phyloP scores from a whole-genome alignment of 768 basidiomycete genomes.

The Symmetrospora coprosmae region DNA sequence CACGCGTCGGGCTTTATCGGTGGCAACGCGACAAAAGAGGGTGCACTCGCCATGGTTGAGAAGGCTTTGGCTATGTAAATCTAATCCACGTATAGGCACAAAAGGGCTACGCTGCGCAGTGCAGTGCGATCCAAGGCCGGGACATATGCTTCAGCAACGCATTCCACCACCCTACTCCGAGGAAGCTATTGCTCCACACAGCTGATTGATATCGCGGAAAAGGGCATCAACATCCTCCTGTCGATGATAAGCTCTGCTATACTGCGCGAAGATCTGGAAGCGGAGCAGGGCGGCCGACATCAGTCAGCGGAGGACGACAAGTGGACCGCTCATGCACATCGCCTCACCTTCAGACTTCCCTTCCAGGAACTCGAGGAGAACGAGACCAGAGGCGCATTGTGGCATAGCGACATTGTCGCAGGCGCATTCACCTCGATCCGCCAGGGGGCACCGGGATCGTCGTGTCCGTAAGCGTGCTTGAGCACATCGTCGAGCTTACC shows the following conservation, averaged over 20 bases:
- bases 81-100: too few relatives aligned
- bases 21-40: constrained; percentile 80
- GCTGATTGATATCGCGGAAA: too few relatives aligned
- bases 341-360: background rate
- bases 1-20: constrained; percentile 97
- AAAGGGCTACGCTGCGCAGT: too few relatives aligned
- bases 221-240: too few relatives aligned
- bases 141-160: too few relatives aligned
- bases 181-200: too few relatives aligned
- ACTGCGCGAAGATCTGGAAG: background rate
- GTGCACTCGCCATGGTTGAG: constrained; percentile 64
- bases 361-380: background rate
- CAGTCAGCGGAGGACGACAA: background rate
- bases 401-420: background rate
- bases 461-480: background rate
- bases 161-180: too few relatives aligned
- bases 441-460: background rate
- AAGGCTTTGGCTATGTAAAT: constrained; percentile 45
- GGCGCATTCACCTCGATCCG: background rate
- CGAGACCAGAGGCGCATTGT: background rate
- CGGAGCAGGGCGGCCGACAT: background rate
- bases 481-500: background rate
- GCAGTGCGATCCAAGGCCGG: too few relatives aligned
- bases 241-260: too few relatives aligned
- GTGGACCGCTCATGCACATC: background rate